Conservation (phyloP, 2,329 filamentous ascomycete species). For the Aplosporella prunicola region DNA sequence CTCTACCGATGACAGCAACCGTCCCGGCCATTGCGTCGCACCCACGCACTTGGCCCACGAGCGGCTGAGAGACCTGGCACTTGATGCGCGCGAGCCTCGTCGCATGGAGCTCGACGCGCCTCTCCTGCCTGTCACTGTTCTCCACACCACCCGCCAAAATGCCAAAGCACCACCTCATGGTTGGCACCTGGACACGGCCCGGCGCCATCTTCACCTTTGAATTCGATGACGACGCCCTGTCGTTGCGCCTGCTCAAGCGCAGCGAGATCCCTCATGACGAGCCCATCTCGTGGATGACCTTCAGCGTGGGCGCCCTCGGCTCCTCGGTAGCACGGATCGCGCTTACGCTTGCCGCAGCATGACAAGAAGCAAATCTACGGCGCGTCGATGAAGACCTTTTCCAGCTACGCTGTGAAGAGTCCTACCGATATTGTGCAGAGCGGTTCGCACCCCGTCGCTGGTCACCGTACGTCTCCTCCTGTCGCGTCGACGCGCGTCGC, state of each 20-base stretch:
- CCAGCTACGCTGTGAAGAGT: slow-evolving; percentile 66
- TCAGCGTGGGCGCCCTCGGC: slow-evolving; percentile 54
- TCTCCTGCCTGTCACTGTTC: too few species aligned
- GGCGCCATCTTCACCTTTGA: slow-evolving; percentile 83
- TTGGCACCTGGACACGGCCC: slow-evolving; percentile 83
- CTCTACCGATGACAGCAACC: too few species aligned
- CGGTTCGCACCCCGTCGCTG: slow-evolving; percentile 63
- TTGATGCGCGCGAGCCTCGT: too few species aligned
- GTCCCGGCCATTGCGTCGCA: too few species aligned
- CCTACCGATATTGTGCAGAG: slow-evolving; percentile 69
- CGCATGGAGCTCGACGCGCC: too few species aligned
- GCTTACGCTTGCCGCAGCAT: slow-evolving; percentile 45
- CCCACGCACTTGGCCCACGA: too few species aligned
- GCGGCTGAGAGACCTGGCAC: too few species aligned
- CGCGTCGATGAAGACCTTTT: slow-evolving; percentile 90
- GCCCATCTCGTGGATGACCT: slow-evolving; percentile 90
- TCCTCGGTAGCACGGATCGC: neutral
- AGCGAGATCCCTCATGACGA: slow-evolving; percentile 75
- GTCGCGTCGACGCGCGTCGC: slow-evolving; percentile 7
- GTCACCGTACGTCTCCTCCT: slow-evolving; percentile 51
- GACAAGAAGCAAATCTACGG: slow-evolving; percentile 77
- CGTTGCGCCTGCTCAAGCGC: slow-evolving; percentile 65
- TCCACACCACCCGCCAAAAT: slow-evolving; percentile 39
- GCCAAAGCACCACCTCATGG: slow-evolving; percentile 76
- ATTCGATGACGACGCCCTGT: slow-evolving; percentile 74